phyloP scores from a whole-genome alignment of 371 early-diverging fungal species.

The Blakeslea trispora region DNA sequence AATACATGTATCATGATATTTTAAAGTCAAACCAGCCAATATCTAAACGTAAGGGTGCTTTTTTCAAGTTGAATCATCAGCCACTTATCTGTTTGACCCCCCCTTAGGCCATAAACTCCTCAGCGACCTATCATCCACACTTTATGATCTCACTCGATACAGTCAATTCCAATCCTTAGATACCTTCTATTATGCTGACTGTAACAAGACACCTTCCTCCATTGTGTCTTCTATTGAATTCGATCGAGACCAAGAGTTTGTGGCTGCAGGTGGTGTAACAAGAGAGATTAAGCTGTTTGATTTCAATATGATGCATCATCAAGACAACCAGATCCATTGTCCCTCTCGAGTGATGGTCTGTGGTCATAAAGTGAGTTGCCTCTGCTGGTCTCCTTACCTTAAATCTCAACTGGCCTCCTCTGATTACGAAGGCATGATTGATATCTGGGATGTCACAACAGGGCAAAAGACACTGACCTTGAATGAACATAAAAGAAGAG shows the following conservation, averaged over 20 bases:
- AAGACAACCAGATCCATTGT: constrained; percentile 50
- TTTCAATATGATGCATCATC: constrained; percentile 56
- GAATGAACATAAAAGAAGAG: constrained; percentile 87
- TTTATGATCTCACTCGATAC: constrained; percentile 70
- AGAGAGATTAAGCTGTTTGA: constrained; percentile 91
- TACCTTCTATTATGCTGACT: constrained; percentile 78
- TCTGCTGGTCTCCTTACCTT: constrained; percentile 86
- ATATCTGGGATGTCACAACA: constrained; percentile 79
- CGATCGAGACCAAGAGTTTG: constrained; percentile 87
- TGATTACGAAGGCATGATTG: constrained; percentile 89
- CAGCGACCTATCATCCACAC: constrained; percentile 60
- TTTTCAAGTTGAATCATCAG: no score
- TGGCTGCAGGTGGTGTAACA: constrained; percentile 93
- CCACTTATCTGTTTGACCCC: background rate
- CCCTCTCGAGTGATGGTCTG: constrained; percentile 67
- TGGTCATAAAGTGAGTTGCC: constrained; percentile 73
- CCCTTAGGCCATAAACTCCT: constrained; percentile 10
- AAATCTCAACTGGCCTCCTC: constrained; percentile 81
- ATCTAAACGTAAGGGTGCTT: constrained; percentile 12
- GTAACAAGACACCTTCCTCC: constrained; percentile 46
- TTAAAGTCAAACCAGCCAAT: background rate
- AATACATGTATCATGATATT: constrained; percentile 61
- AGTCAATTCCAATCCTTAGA: constrained; percentile 70
- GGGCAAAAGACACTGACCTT: constrained; percentile 63
- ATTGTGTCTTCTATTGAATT: constrained; percentile 94